Percentiles rank a stretch among this genome's conserved stretches.
Evolutionary conservation across 345 rosid genomes (phyloP).

Genomic region (thale cress (Arabidopsis thaliana)): DNA sequence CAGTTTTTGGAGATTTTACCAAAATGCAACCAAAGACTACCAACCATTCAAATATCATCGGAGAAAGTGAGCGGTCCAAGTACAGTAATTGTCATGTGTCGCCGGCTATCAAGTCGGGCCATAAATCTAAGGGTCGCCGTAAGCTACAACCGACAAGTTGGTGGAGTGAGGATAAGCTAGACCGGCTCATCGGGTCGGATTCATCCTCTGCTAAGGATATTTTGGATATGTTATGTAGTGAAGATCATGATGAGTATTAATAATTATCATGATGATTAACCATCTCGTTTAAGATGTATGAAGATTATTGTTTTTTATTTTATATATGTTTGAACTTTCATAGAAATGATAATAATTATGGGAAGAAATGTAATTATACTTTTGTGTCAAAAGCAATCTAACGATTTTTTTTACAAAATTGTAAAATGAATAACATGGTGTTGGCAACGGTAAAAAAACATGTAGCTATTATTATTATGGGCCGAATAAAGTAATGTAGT

Average conservation of each 20-base stretch:
- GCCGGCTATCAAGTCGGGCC: not conserved
- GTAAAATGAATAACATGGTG: no score
- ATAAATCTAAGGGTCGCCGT: slow-evolving; percentile 33
- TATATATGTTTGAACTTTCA: not conserved
- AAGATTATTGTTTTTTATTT: not conserved
- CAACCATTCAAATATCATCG: slow-evolving; percentile 31
- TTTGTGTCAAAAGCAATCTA: no score
- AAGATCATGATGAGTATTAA: slow-evolving; percentile 7
- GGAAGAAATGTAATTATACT: no score
- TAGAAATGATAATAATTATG: no score
- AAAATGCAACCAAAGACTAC: slow-evolving; percentile 35
- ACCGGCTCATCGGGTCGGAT: slow-evolving; percentile 18
- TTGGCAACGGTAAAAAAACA: no score
- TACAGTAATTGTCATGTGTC: slow-evolving; percentile 34
- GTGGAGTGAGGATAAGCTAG: slow-evolving; percentile 33
- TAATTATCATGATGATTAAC: not conserved
- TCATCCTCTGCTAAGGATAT: slow-evolving; percentile 3
- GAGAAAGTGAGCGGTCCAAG: slow-evolving; percentile 20
- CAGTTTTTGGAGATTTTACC: slow-evolving; percentile 2
- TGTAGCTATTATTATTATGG: no score
- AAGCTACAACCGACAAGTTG: slow-evolving; percentile 6
- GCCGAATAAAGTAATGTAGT: not conserved
- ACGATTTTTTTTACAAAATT: no score
- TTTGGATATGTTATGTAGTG: slow-evolving; percentile 16
- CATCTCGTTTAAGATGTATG: not conserved